Evolutionary conservation across 1,284 basidiomycete species (phyloP).

Genomic region (Heliocybe sulcata): DNA sequence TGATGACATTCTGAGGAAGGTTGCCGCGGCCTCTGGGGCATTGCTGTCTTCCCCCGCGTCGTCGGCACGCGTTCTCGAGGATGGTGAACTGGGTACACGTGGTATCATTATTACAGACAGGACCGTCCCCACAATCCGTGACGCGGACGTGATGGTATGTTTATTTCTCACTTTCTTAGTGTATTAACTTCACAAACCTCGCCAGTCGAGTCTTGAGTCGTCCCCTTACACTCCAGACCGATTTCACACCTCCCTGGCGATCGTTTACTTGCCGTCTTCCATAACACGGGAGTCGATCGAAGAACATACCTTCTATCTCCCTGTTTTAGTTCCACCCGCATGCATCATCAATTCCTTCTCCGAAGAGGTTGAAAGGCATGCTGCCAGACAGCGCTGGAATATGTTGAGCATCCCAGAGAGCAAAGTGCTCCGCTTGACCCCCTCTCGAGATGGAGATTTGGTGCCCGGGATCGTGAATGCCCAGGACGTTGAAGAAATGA

Average conservation of each 20-base stretch:
- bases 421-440: conserved; percentile 27
- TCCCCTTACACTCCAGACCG: conserved; percentile 18
- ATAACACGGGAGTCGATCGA: conserved; percentile 27
- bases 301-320: conserved; percentile 53
- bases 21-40: conserved; percentile 10
- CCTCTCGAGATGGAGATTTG: conserved; percentile 11
- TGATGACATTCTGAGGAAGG: conserved; percentile 42
- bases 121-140: conserved; percentile 28
- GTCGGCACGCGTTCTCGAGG: background rate
- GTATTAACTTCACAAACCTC: conserved; percentile 33
- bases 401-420: conserved; percentile 32
- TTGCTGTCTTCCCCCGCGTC: background rate
- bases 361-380: conserved; percentile 25
- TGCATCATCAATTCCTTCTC: conserved; percentile 23
- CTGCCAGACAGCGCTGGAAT: conserved; percentile 42
- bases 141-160: conserved; percentile 38
- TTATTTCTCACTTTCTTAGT: conserved; percentile 19
- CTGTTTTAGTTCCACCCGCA: conserved; percentile 36
- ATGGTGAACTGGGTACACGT: conserved; percentile 11
- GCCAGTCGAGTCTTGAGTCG: conserved; percentile 33
- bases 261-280: conserved; percentile 53
- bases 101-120: conserved; percentile 45
- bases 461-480: conserved; percentile 36
- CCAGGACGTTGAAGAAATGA: conserved; percentile 34
- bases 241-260: conserved; percentile 44